Conservation (phyloP, 2,329 filamentous ascomycete species). For the Exophiala sp. region DNA sequence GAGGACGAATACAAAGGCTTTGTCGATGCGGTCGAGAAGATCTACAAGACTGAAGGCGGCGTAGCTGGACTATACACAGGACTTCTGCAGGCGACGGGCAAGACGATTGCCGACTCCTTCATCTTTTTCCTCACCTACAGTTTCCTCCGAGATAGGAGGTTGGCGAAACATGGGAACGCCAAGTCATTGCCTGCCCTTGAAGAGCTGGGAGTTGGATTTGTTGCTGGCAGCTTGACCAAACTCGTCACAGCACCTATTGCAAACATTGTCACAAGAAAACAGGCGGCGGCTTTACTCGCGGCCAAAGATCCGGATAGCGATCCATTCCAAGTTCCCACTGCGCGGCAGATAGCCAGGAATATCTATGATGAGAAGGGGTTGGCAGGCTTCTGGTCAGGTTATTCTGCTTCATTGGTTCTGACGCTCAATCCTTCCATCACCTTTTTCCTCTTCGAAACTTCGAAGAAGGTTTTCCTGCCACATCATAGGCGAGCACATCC, state of each 20-base stretch:
- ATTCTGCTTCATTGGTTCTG: slow-evolving; percentile 70
- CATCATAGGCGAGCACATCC: slow-evolving; percentile 49
- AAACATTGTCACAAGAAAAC: slow-evolving; percentile 75
- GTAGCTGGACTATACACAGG: slow-evolving; percentile 64
- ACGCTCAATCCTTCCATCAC: slow-evolving; percentile 83
- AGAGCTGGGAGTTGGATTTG: slow-evolving; percentile 66
- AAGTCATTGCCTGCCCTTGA: slow-evolving; percentile 56
- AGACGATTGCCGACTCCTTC: slow-evolving; percentile 68
- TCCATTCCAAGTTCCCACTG: slow-evolving; percentile 36
- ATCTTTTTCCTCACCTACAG: slow-evolving; percentile 81
- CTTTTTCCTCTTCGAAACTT: slow-evolving; percentile 70
- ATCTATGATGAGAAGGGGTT: slow-evolving; percentile 66
- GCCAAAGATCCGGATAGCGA: slow-evolving; percentile 23
- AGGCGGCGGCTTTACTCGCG: slow-evolving; percentile 56
- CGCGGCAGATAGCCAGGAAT: slow-evolving; percentile 54
- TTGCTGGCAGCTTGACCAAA: slow-evolving; percentile 69
- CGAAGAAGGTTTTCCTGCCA: slow-evolving; percentile 57
- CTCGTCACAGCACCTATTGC: slow-evolving; percentile 72
- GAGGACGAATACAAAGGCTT: slow-evolving; percentile 58
- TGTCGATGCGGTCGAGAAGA: slow-evolving; percentile 63
- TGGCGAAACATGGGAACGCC: slow-evolving; percentile 34
- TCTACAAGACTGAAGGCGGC: slow-evolving; percentile 66
- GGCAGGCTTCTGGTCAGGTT: slow-evolving; percentile 78
- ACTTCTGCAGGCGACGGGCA: slow-evolving; percentile 57
- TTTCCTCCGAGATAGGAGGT: slow-evolving; percentile 44